phyloP scores from a whole-genome alignment of 257 asterid genomes.

The Lantana camara region DNA sequence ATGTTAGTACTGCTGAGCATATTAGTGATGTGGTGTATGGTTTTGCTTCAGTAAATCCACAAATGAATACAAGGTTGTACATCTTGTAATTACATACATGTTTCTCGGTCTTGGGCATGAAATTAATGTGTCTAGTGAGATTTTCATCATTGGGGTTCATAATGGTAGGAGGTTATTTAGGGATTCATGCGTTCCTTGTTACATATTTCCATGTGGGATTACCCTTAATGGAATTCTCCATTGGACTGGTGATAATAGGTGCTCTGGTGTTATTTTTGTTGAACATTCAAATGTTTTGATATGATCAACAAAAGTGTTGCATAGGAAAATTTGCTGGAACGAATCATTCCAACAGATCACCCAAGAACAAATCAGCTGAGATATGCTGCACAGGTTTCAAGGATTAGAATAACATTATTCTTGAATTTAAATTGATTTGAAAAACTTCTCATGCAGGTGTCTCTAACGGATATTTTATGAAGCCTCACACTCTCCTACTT shows the following conservation, averaged over 20 bases:
- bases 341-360: no score
- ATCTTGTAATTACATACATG: background rate
- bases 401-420: no score
- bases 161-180: conserved; percentile 14
- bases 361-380: no score
- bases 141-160: conserved; percentile 23
- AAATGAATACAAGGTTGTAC: conserved; percentile 20
- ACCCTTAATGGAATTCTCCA: conserved; percentile 17
- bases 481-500: no score
- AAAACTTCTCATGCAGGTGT: no score
- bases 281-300: no score
- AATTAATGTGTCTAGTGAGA: background rate
- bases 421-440: no score
- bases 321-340: no score
- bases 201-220: conserved; percentile 13
- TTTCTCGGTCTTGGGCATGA: no score
- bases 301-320: no score
- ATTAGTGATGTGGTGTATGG: conserved; percentile 6
- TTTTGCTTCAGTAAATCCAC: conserved; percentile 13
- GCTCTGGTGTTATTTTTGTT: background rate
- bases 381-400: no score
- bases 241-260: conserved; percentile 10
- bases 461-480: no score
- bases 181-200: conserved; percentile 6
- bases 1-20: background rate